These are phyloP conservation scores for Phytomonas francai DNA, from an alignment of 208 protist species.

Conservation along the genomic window DNA sequence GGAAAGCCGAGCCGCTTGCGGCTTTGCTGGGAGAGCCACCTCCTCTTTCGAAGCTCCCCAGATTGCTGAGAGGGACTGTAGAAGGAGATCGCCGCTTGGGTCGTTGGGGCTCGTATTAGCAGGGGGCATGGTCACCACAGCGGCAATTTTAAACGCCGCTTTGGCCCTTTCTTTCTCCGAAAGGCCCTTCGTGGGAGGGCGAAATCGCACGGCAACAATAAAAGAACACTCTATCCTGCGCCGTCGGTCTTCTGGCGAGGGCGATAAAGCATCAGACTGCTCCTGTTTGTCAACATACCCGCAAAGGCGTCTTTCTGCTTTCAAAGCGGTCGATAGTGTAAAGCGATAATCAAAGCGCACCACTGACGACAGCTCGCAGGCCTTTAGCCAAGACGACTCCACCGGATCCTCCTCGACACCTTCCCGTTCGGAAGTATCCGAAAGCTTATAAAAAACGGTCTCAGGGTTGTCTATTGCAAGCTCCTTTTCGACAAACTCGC, in stretches of 20 bases:
- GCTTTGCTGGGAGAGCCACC: too few species aligned
- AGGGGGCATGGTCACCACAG: neutral
- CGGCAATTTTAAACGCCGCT: neutral
- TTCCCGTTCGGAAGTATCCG: neutral
- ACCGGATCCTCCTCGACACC: neutral
- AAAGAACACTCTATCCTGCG: neutral
- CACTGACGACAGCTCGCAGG: neutral
- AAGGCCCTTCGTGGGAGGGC: neutral
- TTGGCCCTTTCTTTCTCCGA: neutral
- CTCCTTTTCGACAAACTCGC: neutral
- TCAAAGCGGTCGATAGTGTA: neutral
- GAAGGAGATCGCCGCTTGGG: neutral
- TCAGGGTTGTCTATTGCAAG: neutral
- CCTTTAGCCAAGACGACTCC: neutral
- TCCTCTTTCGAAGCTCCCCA: too few species aligned
- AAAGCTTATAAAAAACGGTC: neutral
- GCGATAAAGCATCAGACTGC: too few species aligned
- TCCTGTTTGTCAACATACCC: neutral
- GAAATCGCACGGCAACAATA: neutral
- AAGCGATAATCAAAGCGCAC: neutral
- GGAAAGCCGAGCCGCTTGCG: neutral
- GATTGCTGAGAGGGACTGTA: neutral
- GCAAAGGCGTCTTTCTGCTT: neutral
- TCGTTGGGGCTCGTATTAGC: neutral
- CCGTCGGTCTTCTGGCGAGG: neutral